Conservation (phyloP, 371 early-diverging fungal species). For the Actinomortierella wolfii region DNA sequence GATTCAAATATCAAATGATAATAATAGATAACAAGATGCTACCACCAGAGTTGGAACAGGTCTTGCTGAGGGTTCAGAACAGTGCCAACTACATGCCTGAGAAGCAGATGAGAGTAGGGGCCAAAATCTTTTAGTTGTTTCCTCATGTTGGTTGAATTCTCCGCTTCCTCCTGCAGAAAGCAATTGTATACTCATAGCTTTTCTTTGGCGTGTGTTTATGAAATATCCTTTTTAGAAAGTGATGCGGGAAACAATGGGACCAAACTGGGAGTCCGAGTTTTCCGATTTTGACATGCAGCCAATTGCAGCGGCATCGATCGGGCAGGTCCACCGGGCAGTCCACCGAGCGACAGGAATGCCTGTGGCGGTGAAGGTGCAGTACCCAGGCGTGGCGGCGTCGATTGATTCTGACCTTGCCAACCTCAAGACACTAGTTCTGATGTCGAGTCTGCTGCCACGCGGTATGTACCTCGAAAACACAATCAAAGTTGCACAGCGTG, state of each 20-base stretch:
- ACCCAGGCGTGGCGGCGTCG: slow-evolving; percentile 90
- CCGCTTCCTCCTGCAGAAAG: too few species aligned
- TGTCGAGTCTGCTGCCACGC: slow-evolving; percentile 85
- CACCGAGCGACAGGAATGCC: slow-evolving; percentile 48
- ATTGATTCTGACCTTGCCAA: slow-evolving; percentile 91
- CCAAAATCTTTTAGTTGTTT: neutral
- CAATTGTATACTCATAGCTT: neutral
- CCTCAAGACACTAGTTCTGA: slow-evolving; percentile 76
- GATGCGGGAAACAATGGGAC: slow-evolving; percentile 75
- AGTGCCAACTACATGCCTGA: slow-evolving; percentile 96
- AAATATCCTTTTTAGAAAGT: slow-evolving; percentile 50
- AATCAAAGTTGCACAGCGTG: slow-evolving; percentile 85
- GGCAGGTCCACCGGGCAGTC: slow-evolving; percentile 89
- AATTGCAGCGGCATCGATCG: slow-evolving; percentile 96
- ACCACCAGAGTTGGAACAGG: slow-evolving; percentile 81
- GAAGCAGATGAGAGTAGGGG: slow-evolving; percentile 73
- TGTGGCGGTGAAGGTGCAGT: slow-evolving; percentile 96
- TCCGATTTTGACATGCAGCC: slow-evolving; percentile 74
- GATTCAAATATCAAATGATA: too few species aligned
- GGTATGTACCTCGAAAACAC: slow-evolving; percentile 97
- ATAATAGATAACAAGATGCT: slow-evolving; percentile 63
- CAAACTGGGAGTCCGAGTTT: slow-evolving; percentile 78
- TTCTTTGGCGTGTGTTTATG: neutral
- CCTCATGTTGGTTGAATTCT: too few species aligned
- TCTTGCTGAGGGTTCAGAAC: slow-evolving; percentile 89